Evolutionary conservation across 176 grass and related monocot species (phyloP).

Genomic region (Puccinellia tenuiflora): DNA sequence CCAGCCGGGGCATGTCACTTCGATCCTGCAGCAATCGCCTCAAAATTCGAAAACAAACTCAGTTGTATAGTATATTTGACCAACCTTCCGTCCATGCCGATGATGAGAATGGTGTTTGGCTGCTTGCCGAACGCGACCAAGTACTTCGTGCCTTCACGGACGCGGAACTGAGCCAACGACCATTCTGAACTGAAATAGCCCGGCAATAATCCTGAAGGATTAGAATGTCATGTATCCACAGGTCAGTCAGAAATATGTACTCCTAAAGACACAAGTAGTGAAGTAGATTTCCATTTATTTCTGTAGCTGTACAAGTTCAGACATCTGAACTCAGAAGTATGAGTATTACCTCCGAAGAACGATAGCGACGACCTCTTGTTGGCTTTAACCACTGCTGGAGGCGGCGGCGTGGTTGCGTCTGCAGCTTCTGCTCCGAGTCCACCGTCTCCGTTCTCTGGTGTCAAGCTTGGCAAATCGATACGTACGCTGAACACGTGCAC

Average conservation of each 20-base stretch:
- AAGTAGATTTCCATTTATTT: too few species aligned
- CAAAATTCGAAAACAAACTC: too few species aligned
- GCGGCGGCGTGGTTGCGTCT: background rate
- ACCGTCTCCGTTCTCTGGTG: conserved; percentile 2
- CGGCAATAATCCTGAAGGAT: conserved; percentile 44
- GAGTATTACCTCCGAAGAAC: conserved; percentile 46
- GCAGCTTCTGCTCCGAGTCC: background rate
- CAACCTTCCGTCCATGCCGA: conserved; percentile 85
- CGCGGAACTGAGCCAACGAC: conserved; percentile 55
- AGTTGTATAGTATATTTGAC: background rate
- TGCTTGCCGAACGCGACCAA: conserved; percentile 55
- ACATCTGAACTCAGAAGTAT: background rate
- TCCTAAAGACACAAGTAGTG: too few species aligned
- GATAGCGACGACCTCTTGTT: conserved; percentile 22
- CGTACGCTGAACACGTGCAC: conserved; percentile 72
- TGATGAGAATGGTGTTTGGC: conserved; percentile 46
- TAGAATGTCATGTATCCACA: background rate
- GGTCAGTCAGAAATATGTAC: background rate
- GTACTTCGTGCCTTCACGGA: conserved; percentile 50
- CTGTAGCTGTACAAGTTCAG: background rate
- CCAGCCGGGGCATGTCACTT: background rate
- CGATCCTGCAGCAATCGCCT: background rate
- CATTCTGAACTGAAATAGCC: conserved; percentile 72
- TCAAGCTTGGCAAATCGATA: conserved; percentile 20
- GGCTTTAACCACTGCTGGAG: background rate